Base-by-base conservation (phyloP, 2,329 filamentous ascomycete species). In the Herpotrichia juniperi region DNA sequence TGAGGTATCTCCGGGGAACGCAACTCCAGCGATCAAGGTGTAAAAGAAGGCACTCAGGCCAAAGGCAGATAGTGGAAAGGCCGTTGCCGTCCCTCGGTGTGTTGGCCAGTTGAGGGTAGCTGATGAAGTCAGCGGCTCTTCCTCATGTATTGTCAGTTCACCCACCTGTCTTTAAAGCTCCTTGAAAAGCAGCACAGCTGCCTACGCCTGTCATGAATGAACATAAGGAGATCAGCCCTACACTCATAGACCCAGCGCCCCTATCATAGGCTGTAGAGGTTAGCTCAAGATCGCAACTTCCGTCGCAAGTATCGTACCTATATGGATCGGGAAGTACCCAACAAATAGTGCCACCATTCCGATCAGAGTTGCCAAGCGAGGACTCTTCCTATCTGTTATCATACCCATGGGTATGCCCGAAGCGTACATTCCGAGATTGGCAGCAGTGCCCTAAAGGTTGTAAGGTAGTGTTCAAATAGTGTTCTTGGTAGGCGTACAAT, bases 1-100 rank as follows among this genome's bases (percentile, higher is more conserved):
- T 49, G 88, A 88, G 1, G 92, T 94, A 64, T 96, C 86, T 32
- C 91, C 91, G 2, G 91, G 90, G 68, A 96, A 93, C 34, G 91
- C 78, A 42, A 96, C 69, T 16, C 86, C 85, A 19, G 91, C 90
- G 28, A 96, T 76, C 2, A 87, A 81, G 0, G 94, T 93, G 77
- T 97, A 99, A 79, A 97, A 96, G 76, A 99, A 94, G 48, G 94
- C 94, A 71, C 93, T 97, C 51, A 99, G 78, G 2, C 94, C 94
- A 69, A 97, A 97, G 2, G 91, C 93, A 50, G 94, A 91, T 50
- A 97, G 76, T 5, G 94, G 93, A 64, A 97, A 94, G 1, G 93
- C 93, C 5, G 94, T 97, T 5, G 94, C 94, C 3, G 93, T 96
- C 49, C 94, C 94, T 58, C 94, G 86, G 71, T 96, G 89, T 52